Evolutionary conservation across 257 asterid genomes (phyloP), one percentile per base, ranked within the genome.

Genomic region (Mentha longifolia): DNA sequence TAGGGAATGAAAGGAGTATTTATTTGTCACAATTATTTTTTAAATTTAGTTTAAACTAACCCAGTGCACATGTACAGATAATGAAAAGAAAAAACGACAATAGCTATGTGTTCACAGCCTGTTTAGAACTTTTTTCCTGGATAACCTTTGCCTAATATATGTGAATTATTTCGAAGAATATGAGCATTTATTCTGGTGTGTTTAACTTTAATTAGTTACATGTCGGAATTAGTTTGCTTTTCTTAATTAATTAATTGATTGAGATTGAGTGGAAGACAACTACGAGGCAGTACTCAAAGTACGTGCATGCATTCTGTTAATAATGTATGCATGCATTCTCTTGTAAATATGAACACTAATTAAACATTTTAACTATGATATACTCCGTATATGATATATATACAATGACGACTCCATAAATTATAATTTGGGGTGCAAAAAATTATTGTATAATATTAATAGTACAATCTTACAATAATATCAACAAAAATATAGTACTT

Each of bases 1-100:
- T n/a, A n/a, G n/a, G n/a, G n/a, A n/a, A n/a, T n/a, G n/a, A n/a
- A n/a, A n/a, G n/a, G n/a, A n/a, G n/a, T n/a, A 63, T 41, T 62
- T 42, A 51, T 2, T 19, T 11, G 35, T 20, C 13, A 51, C 54
- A 62, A 62, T 41, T 39, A 17, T 9, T 61, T 9, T 19, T 39
- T 6, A 2, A 63, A 17, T 9, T 37, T 10, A 3, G 11, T 2
- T 25, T 22, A 11, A 55, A 25, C 33, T 25, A 25, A 22, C 33
- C 35, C 33, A 63, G 20, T 63, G 39, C 67, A 63, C 69, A 43
- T 63, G 69, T 63, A 20, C 39, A 42, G 55, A 39, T 61, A 43
- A 64, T n/a, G 68, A 63, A 60, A 60, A 35, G 49, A 35, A 58
- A 12, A 41, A 14, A 25, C 41, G 56, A 43, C 69, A 62, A 62